Base-by-base conservation (phyloP, 306 rosid genomes). In the Fagus crenata region DNA sequence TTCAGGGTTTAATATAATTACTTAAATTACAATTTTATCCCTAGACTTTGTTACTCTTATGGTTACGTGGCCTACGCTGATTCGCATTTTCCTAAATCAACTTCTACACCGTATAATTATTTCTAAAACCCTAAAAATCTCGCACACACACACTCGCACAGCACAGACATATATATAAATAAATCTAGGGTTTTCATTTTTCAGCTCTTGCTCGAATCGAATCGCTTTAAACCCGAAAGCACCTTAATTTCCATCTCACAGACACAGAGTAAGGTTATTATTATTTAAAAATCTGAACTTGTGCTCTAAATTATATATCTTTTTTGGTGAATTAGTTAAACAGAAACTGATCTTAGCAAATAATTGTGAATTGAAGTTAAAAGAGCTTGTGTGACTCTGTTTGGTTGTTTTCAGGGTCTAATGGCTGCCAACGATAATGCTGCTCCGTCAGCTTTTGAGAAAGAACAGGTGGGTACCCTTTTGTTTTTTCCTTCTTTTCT, bases 381-480 rank as follows among this genome's bases (percentile, higher is more conserved):
- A 18, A 32, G 40, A n/a, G 4, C 42, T 8, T 49, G 37, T 6
- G n/a, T 3, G 1, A 36, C 7, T 7, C 64, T 18, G 13, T 67
- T 49, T 64, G 49, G 32, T 46, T 22, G 51, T 68, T 22, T 78
- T 61, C 81, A 85, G 86, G 82, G 17, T 85, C 49, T 73, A 82
- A 89, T 92, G 98, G 97, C 93, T 76, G 84, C 93, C 39, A 83
- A 59, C 18, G 82, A 80, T 80, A 42, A 73, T 35, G 51, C 51
- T 46, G 65, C 88, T 32, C 89, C 90, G 17, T 43, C 86, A 67
- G 83, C 73, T 60, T 12, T 88, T 80, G 99, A 95, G 69, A 92
- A 91, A 85, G 97, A 92, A 53, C 97, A 90, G 93, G 98, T 88
- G 74, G 49, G 78, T 82, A 75, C 71, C 41, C 41, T 77, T 17